Conservation (phyloP, 2,329 filamentous ascomycete genomes). For the Colletotrichum plurivorum region DNA sequence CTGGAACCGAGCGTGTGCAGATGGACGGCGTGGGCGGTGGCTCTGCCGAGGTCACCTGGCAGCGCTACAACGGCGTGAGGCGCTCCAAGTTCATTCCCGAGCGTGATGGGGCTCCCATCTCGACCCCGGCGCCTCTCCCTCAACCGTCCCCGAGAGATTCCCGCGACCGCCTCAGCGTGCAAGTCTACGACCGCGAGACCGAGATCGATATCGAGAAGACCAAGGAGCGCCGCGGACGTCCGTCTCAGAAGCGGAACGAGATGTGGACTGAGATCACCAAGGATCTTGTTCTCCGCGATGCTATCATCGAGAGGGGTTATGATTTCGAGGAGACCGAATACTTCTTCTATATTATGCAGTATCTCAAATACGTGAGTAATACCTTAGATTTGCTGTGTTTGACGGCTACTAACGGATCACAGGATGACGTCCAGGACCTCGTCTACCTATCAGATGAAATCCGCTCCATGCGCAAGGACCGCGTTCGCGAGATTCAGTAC, state of each 20-base stretch:
- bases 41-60: conserved; percentile 83
- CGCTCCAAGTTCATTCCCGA: conserved; percentile 82
- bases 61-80: conserved; percentile 83
- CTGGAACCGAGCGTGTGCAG: conserved; percentile 84
- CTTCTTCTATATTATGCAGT: conserved; percentile 95
- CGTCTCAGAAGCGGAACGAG: conserved; percentile 66
- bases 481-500: conserved; percentile 68
- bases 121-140: conserved; percentile 41
- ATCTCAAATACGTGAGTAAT: conserved; percentile 84
- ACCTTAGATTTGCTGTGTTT: background rate
- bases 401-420: conserved; percentile 49
- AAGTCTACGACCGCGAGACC: conserved; percentile 61
- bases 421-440: conserved; percentile 91
- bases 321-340: conserved; percentile 90
- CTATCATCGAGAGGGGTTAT: conserved; percentile 87
- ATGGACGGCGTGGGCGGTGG: conserved; percentile 85
- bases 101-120: conserved; percentile 62
- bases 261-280: conserved; percentile 99
- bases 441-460: conserved; percentile 89
- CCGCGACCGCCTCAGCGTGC: conserved; percentile 59
- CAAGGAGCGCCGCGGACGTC: conserved; percentile 62
- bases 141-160: conserved; percentile 50
- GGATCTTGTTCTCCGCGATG: conserved; percentile 88
- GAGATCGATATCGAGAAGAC: conserved; percentile 70
- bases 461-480: conserved; percentile 71